Conservation (phyloP, 345 rosid species). For the Salix viminalis region DNA sequence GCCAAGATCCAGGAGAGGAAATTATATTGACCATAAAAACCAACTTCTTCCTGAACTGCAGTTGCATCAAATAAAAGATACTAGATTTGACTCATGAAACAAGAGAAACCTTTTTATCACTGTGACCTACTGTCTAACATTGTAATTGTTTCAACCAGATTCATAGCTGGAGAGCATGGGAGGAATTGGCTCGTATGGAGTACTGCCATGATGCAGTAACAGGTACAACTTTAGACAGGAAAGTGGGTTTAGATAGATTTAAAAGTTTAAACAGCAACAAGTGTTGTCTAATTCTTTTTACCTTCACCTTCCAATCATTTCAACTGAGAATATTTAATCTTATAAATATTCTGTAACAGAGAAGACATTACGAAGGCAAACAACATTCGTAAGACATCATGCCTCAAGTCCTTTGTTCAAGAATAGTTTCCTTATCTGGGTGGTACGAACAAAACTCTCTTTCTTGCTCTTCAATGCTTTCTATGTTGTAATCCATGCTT, state of each 20-base stretch:
- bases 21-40: not conserved
- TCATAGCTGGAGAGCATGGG: constrained; percentile 95
- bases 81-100: not conserved
- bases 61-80: not conserved
- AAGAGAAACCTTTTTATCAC: not conserved
- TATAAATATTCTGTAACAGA: constrained; percentile 37
- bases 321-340: not conserved
- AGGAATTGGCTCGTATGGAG: constrained; percentile 75
- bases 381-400: constrained; percentile 71
- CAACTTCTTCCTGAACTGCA: not conserved
- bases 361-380: constrained; percentile 57
- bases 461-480: constrained; percentile 1
- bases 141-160: constrained; percentile 46
- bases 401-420: constrained; percentile 49
- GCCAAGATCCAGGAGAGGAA: not conserved
- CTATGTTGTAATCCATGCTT: not conserved
- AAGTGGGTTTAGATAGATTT: not conserved
- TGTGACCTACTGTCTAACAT: constrained; percentile 12
- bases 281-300: not conserved
- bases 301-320: constrained; percentile 1
- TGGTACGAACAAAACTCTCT: constrained; percentile 44
- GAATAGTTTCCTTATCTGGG: constrained; percentile 70
- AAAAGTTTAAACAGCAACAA: not conserved
- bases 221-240: constrained; percentile 40
- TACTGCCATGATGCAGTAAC: constrained; percentile 49